Conservation (phyloP, 2,329 filamentous ascomycete genomes). For the Aureobasidium subglaciale region DNA sequence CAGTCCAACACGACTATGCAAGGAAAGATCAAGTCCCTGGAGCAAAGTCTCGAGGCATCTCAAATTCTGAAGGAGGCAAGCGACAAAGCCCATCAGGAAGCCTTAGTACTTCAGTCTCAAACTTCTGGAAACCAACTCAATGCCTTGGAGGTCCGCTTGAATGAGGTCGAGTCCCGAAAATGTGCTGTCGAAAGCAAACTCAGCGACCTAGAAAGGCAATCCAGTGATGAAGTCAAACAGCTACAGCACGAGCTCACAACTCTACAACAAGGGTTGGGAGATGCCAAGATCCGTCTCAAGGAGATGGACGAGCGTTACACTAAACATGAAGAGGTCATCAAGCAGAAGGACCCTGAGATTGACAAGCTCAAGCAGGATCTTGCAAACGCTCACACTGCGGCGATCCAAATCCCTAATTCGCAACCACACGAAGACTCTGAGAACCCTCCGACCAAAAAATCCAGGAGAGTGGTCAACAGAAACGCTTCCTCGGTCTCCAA, state of each 20-base stretch:
- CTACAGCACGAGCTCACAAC: background rate
- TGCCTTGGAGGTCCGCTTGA: background rate
- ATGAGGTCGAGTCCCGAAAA: slow-evolving; percentile 4
- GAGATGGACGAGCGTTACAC: background rate
- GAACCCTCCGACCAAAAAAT: background rate
- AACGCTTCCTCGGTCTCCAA: background rate
- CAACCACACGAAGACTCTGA: background rate
- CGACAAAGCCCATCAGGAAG: background rate
- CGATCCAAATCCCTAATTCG: background rate
- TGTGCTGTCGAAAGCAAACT: background rate
- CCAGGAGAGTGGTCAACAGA: slow-evolving; percentile 6
- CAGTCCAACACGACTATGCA: background rate
- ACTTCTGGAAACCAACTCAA: background rate
- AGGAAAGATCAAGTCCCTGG: background rate
- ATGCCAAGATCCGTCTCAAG: background rate
- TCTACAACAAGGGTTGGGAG: background rate
- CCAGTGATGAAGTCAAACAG: background rate
- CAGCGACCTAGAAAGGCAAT: background rate
- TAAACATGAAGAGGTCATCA: background rate
- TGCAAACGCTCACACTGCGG: background rate
- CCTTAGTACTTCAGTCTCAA: background rate
- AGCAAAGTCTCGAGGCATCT: background rate
- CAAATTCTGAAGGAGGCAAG: background rate
- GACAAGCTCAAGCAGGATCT: background rate
- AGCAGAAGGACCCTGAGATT: background rate